Conservation (phyloP, 176 grass and related monocot species). For the Chloris gayana region DNA sequence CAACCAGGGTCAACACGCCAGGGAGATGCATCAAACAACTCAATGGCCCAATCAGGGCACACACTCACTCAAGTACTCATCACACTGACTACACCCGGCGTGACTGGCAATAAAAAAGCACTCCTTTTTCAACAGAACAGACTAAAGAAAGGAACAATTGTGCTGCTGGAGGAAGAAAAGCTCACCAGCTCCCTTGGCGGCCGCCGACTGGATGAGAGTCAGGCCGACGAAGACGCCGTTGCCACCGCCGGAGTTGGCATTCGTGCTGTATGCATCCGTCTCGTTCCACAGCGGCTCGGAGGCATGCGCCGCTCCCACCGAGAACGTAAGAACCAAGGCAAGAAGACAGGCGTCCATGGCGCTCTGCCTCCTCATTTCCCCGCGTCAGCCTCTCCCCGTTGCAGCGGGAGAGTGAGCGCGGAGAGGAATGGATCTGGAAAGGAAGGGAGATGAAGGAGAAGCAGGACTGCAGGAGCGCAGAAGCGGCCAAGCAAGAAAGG, state of each 20-base stretch:
- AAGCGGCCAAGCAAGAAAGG: constrained; percentile 36
- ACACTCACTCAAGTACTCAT: neutral
- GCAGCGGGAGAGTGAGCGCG: neutral
- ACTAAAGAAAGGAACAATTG: constrained; percentile 17
- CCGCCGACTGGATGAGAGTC: constrained; percentile 77
- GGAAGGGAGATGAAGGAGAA: neutral
- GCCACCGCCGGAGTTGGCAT: constrained; percentile 36
- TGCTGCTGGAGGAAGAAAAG: neutral
- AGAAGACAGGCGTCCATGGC: constrained; percentile 38
- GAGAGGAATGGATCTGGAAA: constrained; percentile 55
- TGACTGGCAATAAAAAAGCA: constrained; percentile 31
- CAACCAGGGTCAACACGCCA: constrained; percentile 48
- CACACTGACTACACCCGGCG: neutral
- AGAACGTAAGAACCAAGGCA: constrained; percentile 32
- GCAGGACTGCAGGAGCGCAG: constrained; percentile 24
- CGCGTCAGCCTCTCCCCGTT: neutral
- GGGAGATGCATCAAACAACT: constrained; percentile 26
- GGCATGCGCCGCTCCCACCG: constrained; percentile 36
- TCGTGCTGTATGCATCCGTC: constrained; percentile 42
- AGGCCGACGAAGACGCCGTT: constrained; percentile 76
- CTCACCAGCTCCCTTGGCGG: constrained; percentile 78
- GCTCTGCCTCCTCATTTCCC: neutral
- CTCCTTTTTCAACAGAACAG: constrained; percentile 15
- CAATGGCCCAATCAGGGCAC: constrained; percentile 17
- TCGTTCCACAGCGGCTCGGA: constrained; percentile 66